Conservation (phyloP, 208 protist species). For the Herpetomonas samuelpessoai region DNA sequence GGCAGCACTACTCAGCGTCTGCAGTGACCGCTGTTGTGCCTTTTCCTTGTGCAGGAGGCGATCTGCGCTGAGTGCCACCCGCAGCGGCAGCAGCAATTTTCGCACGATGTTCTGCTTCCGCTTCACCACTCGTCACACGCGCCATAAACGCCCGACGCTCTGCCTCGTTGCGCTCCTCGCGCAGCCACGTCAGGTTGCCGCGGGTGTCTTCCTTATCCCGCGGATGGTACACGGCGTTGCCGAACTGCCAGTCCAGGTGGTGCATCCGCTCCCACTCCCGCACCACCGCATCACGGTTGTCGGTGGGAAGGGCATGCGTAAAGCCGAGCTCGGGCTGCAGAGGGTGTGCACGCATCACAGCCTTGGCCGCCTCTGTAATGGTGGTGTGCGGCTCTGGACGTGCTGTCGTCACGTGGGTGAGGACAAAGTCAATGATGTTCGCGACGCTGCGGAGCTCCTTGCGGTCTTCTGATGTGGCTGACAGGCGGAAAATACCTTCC, state of each 20-base stretch:
- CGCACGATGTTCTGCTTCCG: constrained; percentile 63
- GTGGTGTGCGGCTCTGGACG: constrained; percentile 21
- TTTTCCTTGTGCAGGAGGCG: too few species aligned
- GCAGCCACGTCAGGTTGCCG: constrained; percentile 87
- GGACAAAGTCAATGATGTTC: constrained; percentile 82
- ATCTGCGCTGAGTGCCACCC: too few species aligned
- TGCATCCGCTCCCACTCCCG: constrained; percentile 89
- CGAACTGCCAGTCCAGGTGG: constrained; percentile 91
- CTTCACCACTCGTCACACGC: constrained; percentile 62
- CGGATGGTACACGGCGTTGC: constrained; percentile 84
- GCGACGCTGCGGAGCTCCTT: constrained; percentile 80
- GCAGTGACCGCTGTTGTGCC: not conserved
- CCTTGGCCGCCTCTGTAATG: constrained; percentile 62
- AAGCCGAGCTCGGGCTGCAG: constrained; percentile 88
- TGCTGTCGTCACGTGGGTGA: constrained; percentile 75
- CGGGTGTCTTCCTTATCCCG: constrained; percentile 60
- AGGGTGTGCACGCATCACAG: constrained; percentile 57
- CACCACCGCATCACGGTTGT: constrained; percentile 71
- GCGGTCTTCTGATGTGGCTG: constrained; percentile 67
- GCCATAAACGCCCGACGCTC: constrained; percentile 51
- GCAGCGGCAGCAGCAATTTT: constrained; percentile 54
- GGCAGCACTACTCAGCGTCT: too few species aligned
- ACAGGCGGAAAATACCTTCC: constrained; percentile 84
- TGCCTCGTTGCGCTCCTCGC: constrained; percentile 65
- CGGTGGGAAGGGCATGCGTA: constrained; percentile 76